Conservation (phyloP, 2,329 filamentous ascomycete genomes). For the Cordyceps tenuipes region DNA sequence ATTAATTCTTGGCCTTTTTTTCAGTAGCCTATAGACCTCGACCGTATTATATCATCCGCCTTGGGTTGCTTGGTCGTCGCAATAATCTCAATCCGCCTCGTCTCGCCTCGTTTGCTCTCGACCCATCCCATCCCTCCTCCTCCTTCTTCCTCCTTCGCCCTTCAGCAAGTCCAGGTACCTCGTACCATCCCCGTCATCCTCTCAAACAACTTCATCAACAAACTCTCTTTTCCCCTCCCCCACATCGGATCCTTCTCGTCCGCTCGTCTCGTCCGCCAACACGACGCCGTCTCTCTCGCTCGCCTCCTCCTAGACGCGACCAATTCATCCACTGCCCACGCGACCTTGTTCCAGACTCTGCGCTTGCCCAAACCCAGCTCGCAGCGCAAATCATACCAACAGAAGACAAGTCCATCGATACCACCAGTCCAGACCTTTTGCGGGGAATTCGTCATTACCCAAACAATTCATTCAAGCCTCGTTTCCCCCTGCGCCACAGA, state of each 20-base stretch:
- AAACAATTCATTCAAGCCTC: not conserved
- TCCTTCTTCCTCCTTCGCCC: not conserved
- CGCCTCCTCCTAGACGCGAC: not conserved
- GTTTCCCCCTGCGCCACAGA: not conserved
- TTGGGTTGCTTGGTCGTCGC: not conserved
- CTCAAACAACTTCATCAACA: not conserved
- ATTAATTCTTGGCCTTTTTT: not conserved
- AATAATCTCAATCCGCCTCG: not conserved
- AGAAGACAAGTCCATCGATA: not conserved
- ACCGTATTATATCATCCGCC: not conserved
- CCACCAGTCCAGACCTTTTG: not conserved
- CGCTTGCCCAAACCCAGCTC: not conserved
- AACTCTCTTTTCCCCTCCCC: constrained; percentile 4
- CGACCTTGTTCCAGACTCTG: not conserved
- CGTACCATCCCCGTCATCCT: not conserved
- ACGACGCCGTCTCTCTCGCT: not conserved
- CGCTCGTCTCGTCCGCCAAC: not conserved
- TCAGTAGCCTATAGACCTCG: not conserved
- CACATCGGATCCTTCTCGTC: not conserved
- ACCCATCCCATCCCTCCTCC: not conserved
- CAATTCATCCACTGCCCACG: not conserved
- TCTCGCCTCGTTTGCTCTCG: not conserved
- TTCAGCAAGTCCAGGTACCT: not conserved
- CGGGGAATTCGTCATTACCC: not conserved
- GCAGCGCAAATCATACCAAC: not conserved